Percentiles rank a stretch among this genome's conserved stretches.
Conservation (phyloP, 225 moss, liverwort and hornwort species). For the Lunularia cruciata region DNA sequence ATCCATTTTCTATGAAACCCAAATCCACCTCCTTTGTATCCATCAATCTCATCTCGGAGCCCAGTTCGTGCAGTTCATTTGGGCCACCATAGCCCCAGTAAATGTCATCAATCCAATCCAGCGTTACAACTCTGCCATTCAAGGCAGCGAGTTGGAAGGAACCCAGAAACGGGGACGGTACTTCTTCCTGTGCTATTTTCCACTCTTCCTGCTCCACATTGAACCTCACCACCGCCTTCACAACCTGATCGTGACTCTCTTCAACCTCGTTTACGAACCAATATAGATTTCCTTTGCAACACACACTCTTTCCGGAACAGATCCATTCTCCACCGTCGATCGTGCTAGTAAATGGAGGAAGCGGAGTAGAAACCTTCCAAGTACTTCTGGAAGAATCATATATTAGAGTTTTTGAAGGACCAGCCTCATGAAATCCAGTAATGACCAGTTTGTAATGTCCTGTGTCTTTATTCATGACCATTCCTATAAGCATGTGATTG, state of each 20-base stretch:
- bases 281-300: constrained; percentile 15
- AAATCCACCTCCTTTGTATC: constrained; percentile 12
- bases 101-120: constrained; percentile 21
- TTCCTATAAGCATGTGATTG: constrained; percentile 18
- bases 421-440: constrained; percentile 9
- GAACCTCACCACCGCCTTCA: constrained; percentile 22
- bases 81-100: constrained; percentile 1
- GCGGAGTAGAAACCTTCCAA: constrained; percentile 22
- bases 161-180: background rate
- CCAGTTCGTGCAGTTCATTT: constrained; percentile 16
- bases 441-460: constrained; percentile 29
- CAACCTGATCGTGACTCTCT: constrained; percentile 2
- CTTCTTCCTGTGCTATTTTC: constrained; percentile 16
- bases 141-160: constrained; percentile 11
- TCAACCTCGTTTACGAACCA: constrained; percentile 10
- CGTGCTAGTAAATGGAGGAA: background rate
- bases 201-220: constrained; percentile 19
- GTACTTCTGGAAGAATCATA: constrained; percentile 7
- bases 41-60: constrained; percentile 18
- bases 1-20: constrained; percentile 7
- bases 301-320: constrained; percentile 18
- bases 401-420: background rate
- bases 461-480: constrained; percentile 25
- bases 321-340: constrained; percentile 19
- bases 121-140: background rate